Percentiles rank a stretch among this genome's conserved stretches.
These are phyloP conservation scores for Xylaria scruposa DNA, from an alignment of 495 filamentous ascomycete species.

Conservation along the genomic window DNA sequence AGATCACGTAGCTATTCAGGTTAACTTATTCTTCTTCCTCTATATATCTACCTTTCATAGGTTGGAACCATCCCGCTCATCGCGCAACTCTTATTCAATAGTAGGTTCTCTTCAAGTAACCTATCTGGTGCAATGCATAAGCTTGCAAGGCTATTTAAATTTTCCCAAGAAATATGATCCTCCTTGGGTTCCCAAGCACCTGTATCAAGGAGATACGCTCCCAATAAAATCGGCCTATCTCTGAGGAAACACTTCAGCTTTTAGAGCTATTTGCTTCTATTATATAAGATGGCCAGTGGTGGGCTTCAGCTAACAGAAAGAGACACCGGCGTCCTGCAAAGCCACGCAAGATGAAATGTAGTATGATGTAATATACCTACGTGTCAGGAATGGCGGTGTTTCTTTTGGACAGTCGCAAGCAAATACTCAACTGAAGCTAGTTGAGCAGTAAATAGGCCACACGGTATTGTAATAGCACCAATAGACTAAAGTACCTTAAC, in stretches of 20 bases:
- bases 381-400: constrained; percentile 18
- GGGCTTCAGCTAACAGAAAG: background rate
- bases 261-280: background rate
- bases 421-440: constrained; percentile 15
- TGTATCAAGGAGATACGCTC: background rate
- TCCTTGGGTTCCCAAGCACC: background rate
- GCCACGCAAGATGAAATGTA: background rate
- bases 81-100: background rate
- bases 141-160: background rate
- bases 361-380: constrained; percentile 16
- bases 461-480: background rate
- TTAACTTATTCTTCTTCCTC: background rate
- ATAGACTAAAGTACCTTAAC: background rate
- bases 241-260: background rate
- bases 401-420: background rate
- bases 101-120: background rate
- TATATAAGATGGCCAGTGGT: background rate
- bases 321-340: constrained; percentile 4
- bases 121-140: background rate
- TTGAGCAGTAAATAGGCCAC: background rate
- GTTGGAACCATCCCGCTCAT: background rate
- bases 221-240: background rate
- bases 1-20: background rate
- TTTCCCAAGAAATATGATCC: background rate
- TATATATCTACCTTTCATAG: background rate